Base-by-base conservation (phyloP, 441 rosid genomes). In the Gossypium aridum region DNA sequence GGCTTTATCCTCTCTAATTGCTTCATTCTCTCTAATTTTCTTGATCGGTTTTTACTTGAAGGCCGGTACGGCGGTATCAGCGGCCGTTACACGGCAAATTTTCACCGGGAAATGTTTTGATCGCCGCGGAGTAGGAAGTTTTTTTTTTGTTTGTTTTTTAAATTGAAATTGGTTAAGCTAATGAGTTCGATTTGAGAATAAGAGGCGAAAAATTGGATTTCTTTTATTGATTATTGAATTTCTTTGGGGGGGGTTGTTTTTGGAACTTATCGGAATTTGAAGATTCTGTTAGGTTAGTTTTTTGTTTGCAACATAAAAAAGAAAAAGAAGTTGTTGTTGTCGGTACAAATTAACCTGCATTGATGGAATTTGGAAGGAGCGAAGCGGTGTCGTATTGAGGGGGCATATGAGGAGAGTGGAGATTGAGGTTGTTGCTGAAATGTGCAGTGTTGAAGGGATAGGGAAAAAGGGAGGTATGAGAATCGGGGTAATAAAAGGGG, bases 381-480 rank as follows among this genome's bases (percentile, higher is more conserved):
- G 14, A 26, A 19, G 61, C 49, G 43, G 51, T 2, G 19, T 25
- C 17, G 26, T 72, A 60, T 14, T 43, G 16, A 7, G 43, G 16
- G 62, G 7, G 56, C 19, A 61, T 6, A 47, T 67, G 22, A 31
- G 17, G 28, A 26, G 59, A 16, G 81, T 67, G 76, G 64, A 72
- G 79, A 77, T 34, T 26, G 45, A 51, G 25, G 60, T 69, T 26
- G 3, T 7, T 51, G 61, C 43, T 8, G 60, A 76, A 75, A 91
- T 88, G 96, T 89, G 96, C 83, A 86, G 82, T 72, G 73, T 77
- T 64, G 94, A 87, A 34, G 82, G 74, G 73, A 75, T 75, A 69
- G 75, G 79, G 47, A 82, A 79, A 51, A 82, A 81, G 45, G 83
- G 82, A 83, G 83, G 78, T 79, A 79, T 84, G 80, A 70, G 73